Evolutionary conservation across 2,329 filamentous ascomycete species (phyloP).

Genomic region (Colletotrichum sojae): DNA sequence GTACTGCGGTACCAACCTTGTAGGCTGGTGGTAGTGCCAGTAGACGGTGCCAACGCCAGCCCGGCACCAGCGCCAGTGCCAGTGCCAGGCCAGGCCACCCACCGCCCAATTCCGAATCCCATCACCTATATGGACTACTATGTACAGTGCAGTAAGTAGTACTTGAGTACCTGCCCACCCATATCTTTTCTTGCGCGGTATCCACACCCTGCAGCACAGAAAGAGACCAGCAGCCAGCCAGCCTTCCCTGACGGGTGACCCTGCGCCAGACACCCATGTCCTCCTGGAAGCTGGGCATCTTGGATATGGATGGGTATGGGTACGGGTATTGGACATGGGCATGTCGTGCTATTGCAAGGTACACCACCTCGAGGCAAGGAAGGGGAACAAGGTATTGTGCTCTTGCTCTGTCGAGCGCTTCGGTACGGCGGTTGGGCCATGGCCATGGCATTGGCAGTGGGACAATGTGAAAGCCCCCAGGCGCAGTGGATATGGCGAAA

Average conservation of each 20-base stretch:
- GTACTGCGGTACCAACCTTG: no score
- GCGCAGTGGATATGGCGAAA: no score
- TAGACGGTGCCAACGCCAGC: slow-evolving; percentile 12
- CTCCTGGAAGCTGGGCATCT: background rate
- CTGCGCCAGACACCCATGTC: slow-evolving; percentile 26
- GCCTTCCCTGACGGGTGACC: slow-evolving; percentile 38
- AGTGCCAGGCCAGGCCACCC: background rate
- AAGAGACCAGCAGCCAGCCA: slow-evolving; percentile 29
- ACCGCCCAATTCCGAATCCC: slow-evolving; percentile 2
- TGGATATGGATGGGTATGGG: slow-evolving; percentile 3
- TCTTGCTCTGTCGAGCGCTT: background rate
- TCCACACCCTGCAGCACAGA: slow-evolving; percentile 33
- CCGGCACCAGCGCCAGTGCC: background rate
- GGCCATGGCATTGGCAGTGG: slow-evolving; percentile 8
- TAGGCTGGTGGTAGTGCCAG: background rate
- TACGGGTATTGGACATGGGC: slow-evolving; percentile 5
- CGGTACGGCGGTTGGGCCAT: background rate
- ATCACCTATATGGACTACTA: background rate
- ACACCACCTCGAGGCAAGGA: background rate
- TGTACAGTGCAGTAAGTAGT: no score
- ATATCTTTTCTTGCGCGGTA: slow-evolving; percentile 19
- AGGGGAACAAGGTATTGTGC: background rate
- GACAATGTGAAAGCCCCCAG: background rate
- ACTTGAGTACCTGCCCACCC: slow-evolving; percentile 8
- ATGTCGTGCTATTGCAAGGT: background rate